These are phyloP conservation scores for Solanum peruvianum DNA, from an alignment of 257 asterid species.

Conservation along the genomic window DNA sequence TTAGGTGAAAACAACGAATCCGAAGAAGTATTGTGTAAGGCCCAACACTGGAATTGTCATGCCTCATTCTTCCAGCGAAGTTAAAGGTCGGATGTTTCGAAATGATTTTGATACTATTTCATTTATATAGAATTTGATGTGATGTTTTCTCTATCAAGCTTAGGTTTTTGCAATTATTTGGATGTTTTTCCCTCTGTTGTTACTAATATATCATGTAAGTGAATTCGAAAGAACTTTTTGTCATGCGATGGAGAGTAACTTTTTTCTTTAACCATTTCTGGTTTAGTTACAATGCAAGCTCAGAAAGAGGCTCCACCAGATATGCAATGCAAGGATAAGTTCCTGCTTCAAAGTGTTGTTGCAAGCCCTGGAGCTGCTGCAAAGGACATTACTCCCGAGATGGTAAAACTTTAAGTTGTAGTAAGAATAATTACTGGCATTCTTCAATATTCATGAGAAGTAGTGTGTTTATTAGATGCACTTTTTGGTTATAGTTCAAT, in stretches of 20 bases:
- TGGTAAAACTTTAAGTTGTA: constrained; percentile 32
- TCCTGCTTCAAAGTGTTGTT: constrained; percentile 73
- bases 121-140: not conserved
- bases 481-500: constrained; percentile 39
- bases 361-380: constrained; percentile 49
- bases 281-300: constrained; percentile 94
- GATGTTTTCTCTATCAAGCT: not conserved
- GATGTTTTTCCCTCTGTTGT: not conserved
- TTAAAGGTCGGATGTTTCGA: constrained; percentile 20
- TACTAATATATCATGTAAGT: not conserved
- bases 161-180: not conserved
- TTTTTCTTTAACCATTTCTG: not conserved
- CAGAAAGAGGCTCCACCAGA: constrained; percentile 91
- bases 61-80: constrained; percentile 43
- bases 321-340: constrained; percentile 92
- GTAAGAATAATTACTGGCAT: not conserved
- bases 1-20: constrained; percentile 72
- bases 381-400: constrained; percentile 71
- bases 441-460: not conserved
- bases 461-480: constrained; percentile 1
- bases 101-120: not conserved
- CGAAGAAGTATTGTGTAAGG: constrained; percentile 63
- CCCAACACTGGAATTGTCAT: constrained; percentile 57
- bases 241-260: not conserved
- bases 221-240: not conserved